Evolutionary conservation across 2,329 filamentous ascomycete genomes (phyloP).

Genomic region (Mycosphaerella sp.): DNA sequence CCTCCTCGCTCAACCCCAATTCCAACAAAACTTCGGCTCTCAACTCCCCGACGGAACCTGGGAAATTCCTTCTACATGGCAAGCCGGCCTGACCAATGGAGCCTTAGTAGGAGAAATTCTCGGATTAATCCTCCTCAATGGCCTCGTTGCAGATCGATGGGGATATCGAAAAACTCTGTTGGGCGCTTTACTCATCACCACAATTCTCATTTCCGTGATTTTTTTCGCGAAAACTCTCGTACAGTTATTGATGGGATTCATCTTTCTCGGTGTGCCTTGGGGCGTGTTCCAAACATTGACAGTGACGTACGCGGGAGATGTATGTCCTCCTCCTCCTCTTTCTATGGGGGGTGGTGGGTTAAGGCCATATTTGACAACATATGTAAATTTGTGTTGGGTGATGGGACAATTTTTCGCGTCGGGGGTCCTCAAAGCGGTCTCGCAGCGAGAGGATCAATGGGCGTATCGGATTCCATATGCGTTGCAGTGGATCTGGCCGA

Average conservation of each 20-base stretch:
- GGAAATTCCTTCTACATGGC: slow-evolving; percentile 51
- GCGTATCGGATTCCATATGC: slow-evolving; percentile 39
- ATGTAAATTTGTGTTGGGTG: slow-evolving; percentile 38
- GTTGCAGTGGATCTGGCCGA: slow-evolving; percentile 50
- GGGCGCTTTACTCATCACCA: slow-evolving; percentile 48
- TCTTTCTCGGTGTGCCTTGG: slow-evolving; percentile 42
- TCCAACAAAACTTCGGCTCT: slow-evolving; percentile 37
- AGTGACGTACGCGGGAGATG: slow-evolving; percentile 36
- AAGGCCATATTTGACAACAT: slow-evolving; percentile 15
- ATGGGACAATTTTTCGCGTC: slow-evolving; percentile 37
- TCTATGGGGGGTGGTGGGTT: too few relatives aligned
- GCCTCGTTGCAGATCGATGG: slow-evolving; percentile 60
- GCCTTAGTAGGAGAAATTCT: slow-evolving; percentile 51
- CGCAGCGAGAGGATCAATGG: slow-evolving; percentile 31
- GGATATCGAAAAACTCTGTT: slow-evolving; percentile 59
- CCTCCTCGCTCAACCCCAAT: slow-evolving; percentile 33
- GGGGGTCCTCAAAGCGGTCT: slow-evolving; percentile 34
- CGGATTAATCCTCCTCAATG: slow-evolving; percentile 59
- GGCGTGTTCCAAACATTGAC: slow-evolving; percentile 30
- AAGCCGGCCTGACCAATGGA: slow-evolving; percentile 51
- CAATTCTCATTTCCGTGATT: slow-evolving; percentile 47
- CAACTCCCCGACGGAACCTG: slow-evolving; percentile 36
- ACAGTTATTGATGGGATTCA: slow-evolving; percentile 26
- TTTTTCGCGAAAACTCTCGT: slow-evolving; percentile 37
- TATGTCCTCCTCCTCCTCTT: slow-evolving; percentile 34